Base-by-base conservation (phyloP, 176 grass and related monocot genomes). In the Areca catechu region DNA sequence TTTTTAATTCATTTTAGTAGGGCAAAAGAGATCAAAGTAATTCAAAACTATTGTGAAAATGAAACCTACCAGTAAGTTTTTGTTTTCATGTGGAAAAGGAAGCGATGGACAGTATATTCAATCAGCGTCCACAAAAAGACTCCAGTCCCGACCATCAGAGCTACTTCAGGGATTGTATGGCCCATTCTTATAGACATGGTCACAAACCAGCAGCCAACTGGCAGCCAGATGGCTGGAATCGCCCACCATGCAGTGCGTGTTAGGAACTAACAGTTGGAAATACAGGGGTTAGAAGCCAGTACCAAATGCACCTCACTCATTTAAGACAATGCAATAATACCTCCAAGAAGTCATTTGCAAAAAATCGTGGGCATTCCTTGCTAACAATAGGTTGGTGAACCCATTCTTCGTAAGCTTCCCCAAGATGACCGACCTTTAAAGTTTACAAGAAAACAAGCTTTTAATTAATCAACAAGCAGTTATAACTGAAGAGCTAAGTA, bases 21-120 rank as follows among this genome's bases (percentile, higher is more conserved):
- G 34, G 34, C 34, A 43, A 43, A 43, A 14, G 34, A 43, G 9
- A 43, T 43, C 10, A 43, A 3, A 43, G 1, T 9, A 43, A 43
- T 12, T 43, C 12, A 43, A 43, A 43, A 43, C 9, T 43, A 1
- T 12, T 2, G 34, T 43, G 9, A 43, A 57, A 60, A 63, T 30
- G 19, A 7, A 25, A 65, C 47, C 59, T 76, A 90, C 86, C 86
- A 90, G 49, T 90, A 90, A 37, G 53, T 85, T 50, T 69, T 82
- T 49, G 86, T 97, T 16, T 91, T 65, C 3, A 91, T 82, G 76
- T 97, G 92, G 65, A 97, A 97, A n/a, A 97, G 72, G 69, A 97
- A 91, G 27, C 86, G 83, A 71, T 97, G 92, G 65, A 97, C 69
- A 24, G 74, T 69, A 66, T 97, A 97, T 57, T 97, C 92, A 5